Base-by-base conservation (phyloP, 352 stramenopile genomes). In the Globisporangium solare region DNA sequence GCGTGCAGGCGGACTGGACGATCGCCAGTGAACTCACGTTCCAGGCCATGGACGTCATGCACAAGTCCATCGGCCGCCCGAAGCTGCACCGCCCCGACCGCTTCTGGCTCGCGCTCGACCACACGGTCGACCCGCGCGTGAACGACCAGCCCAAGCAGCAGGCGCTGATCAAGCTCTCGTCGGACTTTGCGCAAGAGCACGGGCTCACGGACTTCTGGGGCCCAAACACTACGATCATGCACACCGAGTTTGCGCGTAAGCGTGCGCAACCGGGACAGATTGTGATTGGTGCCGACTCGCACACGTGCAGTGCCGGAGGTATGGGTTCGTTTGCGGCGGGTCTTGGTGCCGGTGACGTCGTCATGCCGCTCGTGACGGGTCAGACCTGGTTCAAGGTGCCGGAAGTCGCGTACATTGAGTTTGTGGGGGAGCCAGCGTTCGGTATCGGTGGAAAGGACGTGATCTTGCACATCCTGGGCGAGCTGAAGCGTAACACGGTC, bases 311-410 rank as follows among this genome's bases (percentile, higher is more conserved):
- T 55, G 79, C 78, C 8, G 83, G 83, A 2, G 83, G 83, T 12
- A 86, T 92, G 83, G 83, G 83, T 18, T 62, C 83, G 8, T 92
- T 92, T 47, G 83, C 83, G 6, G 76, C 78, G 1, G 83, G 83
- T 1, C 65, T 92, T 7, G 83, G 83, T 11, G 83, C 83, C 0
- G 83, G 78, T 2, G 83, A 92, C 62, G 83, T 92, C 24, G 83
- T 92, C 18, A 91, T 92, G 79, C 83, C 83, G 1, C 68, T 92
- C 1, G 83, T 92, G 43, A 92, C 83, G 21, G 83, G 83, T 15
- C 78, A 92, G 66, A 92, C 83, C 45, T 92, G 83, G 83, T 89
- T 92, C 66, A 89, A 89, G 61, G 79, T 92, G 45, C 83, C 83
- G 11, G 80, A 90, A 41, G 79, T 89, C 12, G 78, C 68, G 51